These are phyloP conservation scores for Acer negundo DNA, from an alignment of 345 rosid species.

Conservation along the genomic window DNA sequence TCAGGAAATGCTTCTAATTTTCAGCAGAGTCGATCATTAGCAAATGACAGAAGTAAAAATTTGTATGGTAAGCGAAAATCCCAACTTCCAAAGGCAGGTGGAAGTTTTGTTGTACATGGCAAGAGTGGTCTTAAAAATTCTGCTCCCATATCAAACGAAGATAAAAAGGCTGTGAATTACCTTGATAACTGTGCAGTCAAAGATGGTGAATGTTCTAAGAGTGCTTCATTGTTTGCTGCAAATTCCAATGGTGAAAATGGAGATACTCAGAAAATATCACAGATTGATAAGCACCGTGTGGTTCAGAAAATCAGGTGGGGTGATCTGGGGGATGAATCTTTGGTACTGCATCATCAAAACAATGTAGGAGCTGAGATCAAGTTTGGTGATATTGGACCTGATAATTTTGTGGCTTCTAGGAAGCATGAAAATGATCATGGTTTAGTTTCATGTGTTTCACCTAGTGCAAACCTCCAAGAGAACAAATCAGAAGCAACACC, in stretches of 20 bases:
- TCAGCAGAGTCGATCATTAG: constrained; percentile 27
- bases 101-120: constrained; percentile 19
- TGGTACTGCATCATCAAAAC: constrained; percentile 32
- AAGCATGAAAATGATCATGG: constrained; percentile 29
- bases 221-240: constrained; percentile 20
- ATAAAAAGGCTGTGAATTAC: constrained; percentile 18
- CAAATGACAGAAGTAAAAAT: constrained; percentile 30
- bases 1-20: constrained; percentile 40
- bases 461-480: constrained; percentile 25
- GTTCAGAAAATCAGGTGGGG: constrained; percentile 62
- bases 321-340: constrained; percentile 55
- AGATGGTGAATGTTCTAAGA: constrained; percentile 26
- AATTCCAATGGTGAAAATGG: constrained; percentile 24
- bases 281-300: constrained; percentile 26
- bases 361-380: constrained; percentile 35
- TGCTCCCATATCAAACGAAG: constrained; percentile 23
- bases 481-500: constrained; percentile 20
- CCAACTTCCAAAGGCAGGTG: constrained; percentile 28
- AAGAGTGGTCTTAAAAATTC: constrained; percentile 28
- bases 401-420: constrained; percentile 27
- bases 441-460: constrained; percentile 22
- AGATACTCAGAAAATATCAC: constrained; percentile 19
- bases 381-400: constrained; percentile 34
- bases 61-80: constrained; percentile 31
- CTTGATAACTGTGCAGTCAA: constrained; percentile 27